phyloP scores from a whole-genome alignment of 2,329 filamentous ascomycete species.

The Fusarium siculi region DNA sequence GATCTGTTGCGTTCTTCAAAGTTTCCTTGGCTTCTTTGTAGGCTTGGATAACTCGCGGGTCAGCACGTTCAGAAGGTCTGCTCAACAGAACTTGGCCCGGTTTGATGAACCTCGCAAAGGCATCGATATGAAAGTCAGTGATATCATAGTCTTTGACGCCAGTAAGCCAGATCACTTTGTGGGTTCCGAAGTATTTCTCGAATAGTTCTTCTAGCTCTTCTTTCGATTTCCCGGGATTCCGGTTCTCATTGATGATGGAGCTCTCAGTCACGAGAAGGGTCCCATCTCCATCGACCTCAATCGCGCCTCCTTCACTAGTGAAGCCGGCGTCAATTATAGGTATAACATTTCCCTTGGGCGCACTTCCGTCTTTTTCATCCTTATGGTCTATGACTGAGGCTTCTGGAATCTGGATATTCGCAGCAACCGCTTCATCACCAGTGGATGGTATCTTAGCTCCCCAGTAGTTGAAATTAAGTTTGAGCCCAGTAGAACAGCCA shows the following conservation, averaged over 20 bases:
- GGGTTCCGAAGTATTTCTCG: conserved; percentile 32
- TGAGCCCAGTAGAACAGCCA: conserved; percentile 26
- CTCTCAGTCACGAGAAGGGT: conserved; percentile 46
- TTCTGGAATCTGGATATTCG: background rate
- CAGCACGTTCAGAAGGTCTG: conserved; percentile 20
- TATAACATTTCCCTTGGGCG: background rate
- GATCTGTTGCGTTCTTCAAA: conserved; percentile 29
- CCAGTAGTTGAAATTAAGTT: conserved; percentile 47
- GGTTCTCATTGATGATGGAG: conserved; percentile 45
- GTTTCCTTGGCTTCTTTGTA: conserved; percentile 41
- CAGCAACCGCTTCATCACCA: conserved; percentile 24
- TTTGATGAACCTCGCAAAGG: conserved; percentile 41
- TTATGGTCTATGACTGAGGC: background rate
- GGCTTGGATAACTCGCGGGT: conserved; percentile 12
- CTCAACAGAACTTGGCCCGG: conserved; percentile 40
- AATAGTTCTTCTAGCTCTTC: conserved; percentile 39
- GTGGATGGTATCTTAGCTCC: conserved; percentile 31
- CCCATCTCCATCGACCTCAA: conserved; percentile 46
- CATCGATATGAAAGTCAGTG: conserved; percentile 47
- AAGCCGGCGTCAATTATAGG: conserved; percentile 15
- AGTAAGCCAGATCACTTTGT: conserved; percentile 45
- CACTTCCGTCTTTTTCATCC: background rate
- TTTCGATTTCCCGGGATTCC: conserved; percentile 38
- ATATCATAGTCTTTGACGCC: conserved; percentile 37
- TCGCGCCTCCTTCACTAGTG: conserved; percentile 39